A percentile compares a stretch with the other conserved stretches of the same genome.
Evolutionary conservation across 768 basidiomycete genomes (phyloP).

Genomic region (Scleroderma citrinum): DNA sequence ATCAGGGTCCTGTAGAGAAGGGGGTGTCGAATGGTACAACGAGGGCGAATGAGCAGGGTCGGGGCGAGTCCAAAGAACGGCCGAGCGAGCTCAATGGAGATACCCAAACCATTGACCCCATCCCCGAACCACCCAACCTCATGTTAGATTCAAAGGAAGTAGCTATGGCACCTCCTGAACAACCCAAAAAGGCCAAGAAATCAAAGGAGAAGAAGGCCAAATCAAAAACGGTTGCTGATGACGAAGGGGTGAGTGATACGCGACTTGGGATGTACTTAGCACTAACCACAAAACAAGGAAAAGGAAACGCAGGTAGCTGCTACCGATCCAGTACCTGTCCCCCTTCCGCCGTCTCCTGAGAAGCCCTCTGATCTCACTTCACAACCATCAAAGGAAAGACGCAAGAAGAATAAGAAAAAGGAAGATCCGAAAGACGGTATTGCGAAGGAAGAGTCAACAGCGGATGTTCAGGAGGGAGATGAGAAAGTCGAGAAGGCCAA

Average conservation of each 20-base stretch:
- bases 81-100: too few relatives aligned
- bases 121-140: neutral
- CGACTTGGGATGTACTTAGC: neutral
- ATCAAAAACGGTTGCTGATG: conserved; percentile 6
- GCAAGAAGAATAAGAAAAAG: conserved; percentile 10
- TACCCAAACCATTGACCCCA: neutral
- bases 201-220: conserved; percentile 13
- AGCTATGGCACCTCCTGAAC: neutral
- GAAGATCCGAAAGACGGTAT: conserved; percentile 4
- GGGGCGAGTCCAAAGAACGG: neutral
- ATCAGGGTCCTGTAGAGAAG: neutral
- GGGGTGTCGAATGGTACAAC: neutral
- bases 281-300: neutral
- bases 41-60: neutral
- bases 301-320: neutral
- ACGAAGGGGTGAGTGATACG: conserved; percentile 12
- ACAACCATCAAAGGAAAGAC: conserved; percentile 6
- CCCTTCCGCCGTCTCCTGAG: neutral
- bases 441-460: conserved; percentile 4
- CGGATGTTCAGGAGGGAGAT: conserved; percentile 4
- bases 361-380: neutral
- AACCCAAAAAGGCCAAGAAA: conserved; percentile 14
- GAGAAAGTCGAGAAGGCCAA: conserved; percentile 10
- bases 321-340: neutral
- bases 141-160: neutral